phyloP scores from a whole-genome alignment of 257 asterid genomes.

The Capsicum chinense region DNA sequence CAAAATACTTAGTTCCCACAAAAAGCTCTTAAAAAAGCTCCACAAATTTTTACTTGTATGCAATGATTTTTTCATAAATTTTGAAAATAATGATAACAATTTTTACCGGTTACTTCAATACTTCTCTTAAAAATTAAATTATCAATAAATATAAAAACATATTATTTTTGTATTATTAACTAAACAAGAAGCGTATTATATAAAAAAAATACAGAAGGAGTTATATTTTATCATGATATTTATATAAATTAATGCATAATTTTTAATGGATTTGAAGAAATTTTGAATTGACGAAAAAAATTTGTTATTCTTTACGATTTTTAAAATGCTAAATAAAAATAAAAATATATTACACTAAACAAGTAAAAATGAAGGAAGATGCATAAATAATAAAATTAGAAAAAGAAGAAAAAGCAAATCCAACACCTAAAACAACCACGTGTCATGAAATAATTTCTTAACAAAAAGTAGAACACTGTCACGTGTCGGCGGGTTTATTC shows the following conservation, averaged over 20 bases:
- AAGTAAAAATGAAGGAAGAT: neutral
- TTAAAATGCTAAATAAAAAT: too few relatives aligned
- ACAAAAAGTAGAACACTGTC: constrained; percentile 31
- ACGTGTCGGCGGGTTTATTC: constrained; percentile 66
- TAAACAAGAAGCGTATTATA: too few relatives aligned
- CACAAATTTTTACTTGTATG: neutral
- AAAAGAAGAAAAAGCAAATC: neutral
- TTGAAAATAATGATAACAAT: neutral
- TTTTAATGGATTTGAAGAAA: too few relatives aligned
- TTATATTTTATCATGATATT: neutral
- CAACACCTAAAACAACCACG: constrained; percentile 47
- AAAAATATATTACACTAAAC: neutral
- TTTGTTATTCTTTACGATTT: too few relatives aligned
- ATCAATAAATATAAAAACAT: too few relatives aligned
- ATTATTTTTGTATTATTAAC: too few relatives aligned
- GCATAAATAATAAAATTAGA: too few relatives aligned
- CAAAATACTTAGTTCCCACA: neutral
- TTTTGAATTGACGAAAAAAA: neutral
- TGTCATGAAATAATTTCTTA: constrained; percentile 34
- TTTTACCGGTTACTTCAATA: too few relatives aligned
- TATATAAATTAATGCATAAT: neutral
- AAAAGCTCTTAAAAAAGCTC: constrained; percentile 26
- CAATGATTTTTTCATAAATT: neutral
- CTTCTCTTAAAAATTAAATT: too few relatives aligned
- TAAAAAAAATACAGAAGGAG: neutral